phyloP scores from a whole-genome alignment of 805 yeast genomes.

The Saturnispora hagleri region DNA sequence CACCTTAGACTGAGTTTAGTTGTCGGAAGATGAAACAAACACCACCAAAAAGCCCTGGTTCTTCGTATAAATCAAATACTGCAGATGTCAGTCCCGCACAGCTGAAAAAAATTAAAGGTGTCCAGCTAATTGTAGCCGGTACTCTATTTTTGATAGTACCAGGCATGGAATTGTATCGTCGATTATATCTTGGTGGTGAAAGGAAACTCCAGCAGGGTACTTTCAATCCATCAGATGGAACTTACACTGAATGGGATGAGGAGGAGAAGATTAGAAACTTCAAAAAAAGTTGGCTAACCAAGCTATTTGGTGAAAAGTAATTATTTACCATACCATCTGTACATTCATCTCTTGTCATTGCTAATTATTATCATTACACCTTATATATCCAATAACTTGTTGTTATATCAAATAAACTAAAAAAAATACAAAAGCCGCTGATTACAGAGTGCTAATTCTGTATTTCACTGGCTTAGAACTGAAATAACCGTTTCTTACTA shows the following conservation, averaged over 20 bases:
- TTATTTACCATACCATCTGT: neutral
- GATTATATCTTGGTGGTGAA: conserved; percentile 32
- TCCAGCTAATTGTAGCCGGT: conserved; percentile 27
- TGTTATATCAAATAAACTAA: neutral
- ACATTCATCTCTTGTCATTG: neutral
- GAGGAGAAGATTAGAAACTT: conserved; percentile 33
- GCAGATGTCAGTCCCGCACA: conserved; percentile 17
- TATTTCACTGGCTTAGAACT: neutral
- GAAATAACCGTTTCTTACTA: conserved; percentile 3
- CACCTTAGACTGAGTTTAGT: neutral
- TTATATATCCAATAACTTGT: neutral
- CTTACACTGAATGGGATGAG: conserved; percentile 34
- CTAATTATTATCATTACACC: neutral
- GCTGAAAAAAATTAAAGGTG: conserved; percentile 18
- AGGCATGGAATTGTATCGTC: conserved; percentile 24
- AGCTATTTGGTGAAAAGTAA: conserved; percentile 36
- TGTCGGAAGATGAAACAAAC: neutral
- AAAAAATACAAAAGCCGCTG: neutral
- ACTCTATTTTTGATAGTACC: conserved; percentile 24
- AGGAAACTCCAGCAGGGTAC: conserved; percentile 39
- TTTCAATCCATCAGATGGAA: conserved; percentile 34
- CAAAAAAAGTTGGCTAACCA: conserved; percentile 30
- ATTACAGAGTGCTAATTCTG: conserved; percentile 8
- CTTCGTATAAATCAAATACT: conserved; percentile 9
- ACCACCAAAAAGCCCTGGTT: conserved; percentile 2